Conservation (phyloP, 2,329 filamentous ascomycete genomes). For the Aspergillus brasiliensis region DNA sequence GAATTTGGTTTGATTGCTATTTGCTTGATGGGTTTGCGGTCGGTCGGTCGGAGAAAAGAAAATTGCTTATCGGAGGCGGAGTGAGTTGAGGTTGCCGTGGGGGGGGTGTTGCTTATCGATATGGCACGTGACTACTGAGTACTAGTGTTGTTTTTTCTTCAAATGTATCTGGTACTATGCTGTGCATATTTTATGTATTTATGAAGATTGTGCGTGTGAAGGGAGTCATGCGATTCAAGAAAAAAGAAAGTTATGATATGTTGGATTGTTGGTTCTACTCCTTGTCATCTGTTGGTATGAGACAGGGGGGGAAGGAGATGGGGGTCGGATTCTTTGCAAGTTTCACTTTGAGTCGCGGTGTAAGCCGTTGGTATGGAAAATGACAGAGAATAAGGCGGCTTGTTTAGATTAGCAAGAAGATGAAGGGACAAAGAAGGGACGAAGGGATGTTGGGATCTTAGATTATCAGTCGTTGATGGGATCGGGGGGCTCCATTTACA, state of each 20-base stretch:
- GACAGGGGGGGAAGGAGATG: not conserved
- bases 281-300: not conserved
- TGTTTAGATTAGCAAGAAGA: not conserved
- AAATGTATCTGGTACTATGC: no score
- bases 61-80: constrained; percentile 21
- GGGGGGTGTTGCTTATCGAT: constrained; percentile 11
- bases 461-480: not conserved
- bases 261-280: not conserved
- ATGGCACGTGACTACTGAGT: constrained; percentile 22
- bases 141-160: no score
- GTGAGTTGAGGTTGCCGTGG: not conserved
- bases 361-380: not conserved
- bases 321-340: not conserved
- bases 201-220: not conserved
- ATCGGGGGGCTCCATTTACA: not conserved
- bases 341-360: not conserved
- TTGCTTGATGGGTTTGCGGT: not conserved
- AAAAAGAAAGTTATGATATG: not conserved
- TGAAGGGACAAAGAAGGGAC: not conserved
- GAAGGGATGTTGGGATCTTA: not conserved
- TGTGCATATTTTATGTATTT: not conserved
- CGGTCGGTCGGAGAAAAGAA: constrained; percentile 11
- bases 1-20: not conserved
- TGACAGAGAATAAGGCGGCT: no score
- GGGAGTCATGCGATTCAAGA: not conserved